These are phyloP conservation scores for Globisporangium cystogenes DNA, from an alignment of 352 stramenopile species.

Conservation along the genomic window DNA sequence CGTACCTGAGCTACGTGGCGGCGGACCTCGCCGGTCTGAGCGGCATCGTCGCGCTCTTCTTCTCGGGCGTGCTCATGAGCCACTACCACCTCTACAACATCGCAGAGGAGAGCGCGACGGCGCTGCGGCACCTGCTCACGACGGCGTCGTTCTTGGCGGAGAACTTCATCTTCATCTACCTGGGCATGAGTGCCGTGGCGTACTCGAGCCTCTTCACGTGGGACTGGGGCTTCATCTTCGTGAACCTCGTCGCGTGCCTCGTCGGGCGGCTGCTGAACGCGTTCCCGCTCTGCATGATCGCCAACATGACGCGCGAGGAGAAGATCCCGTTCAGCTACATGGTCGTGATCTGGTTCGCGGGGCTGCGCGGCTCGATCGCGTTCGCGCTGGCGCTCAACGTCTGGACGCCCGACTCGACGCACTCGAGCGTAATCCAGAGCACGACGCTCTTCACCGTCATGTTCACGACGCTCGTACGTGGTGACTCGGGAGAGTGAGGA, in stretches of 20 bases:
- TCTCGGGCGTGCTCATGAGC: constrained; percentile 88
- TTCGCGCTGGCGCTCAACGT: constrained; percentile 85
- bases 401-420: constrained; percentile 40
- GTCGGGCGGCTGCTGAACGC: constrained; percentile 65
- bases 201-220: constrained; percentile 76
- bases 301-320: constrained; percentile 59
- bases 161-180: constrained; percentile 88
- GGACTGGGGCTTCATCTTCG: constrained; percentile 81
- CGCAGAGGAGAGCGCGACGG: constrained; percentile 64
- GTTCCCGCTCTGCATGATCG: constrained; percentile 74
- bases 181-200: constrained; percentile 80
- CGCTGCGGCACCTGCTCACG: constrained; percentile 71
- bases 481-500: background rate
- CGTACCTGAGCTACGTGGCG: constrained; percentile 79
- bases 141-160: constrained; percentile 80
- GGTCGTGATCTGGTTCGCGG: constrained; percentile 91
- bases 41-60: constrained; percentile 94
- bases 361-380: constrained; percentile 90
- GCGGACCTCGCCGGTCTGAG: constrained; percentile 72
- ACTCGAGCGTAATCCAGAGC: constrained; percentile 69
- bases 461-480: constrained; percentile 66
- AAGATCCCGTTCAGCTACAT: constrained; percentile 76
- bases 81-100: constrained; percentile 88
- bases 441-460: constrained; percentile 80
- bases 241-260: constrained; percentile 62